These are phyloP conservation scores for Fusarium tricinctum DNA, from an alignment of 2,329 filamentous ascomycete species.

Conservation along the genomic window DNA sequence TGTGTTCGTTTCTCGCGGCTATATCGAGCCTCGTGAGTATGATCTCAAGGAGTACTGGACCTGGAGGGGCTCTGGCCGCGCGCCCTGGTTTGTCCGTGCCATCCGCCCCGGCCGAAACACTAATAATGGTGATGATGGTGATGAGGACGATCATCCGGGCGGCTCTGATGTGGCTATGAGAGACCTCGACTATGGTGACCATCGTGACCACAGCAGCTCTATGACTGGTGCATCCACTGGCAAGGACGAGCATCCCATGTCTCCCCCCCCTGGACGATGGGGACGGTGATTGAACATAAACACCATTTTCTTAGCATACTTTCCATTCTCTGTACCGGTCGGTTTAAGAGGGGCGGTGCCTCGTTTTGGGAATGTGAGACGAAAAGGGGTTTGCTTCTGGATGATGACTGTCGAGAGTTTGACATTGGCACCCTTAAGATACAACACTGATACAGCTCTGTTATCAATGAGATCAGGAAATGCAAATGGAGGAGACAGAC, in stretches of 20 bases:
- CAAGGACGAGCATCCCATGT: constrained; percentile 47
- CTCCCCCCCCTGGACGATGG: constrained; percentile 38
- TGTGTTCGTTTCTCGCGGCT: constrained; percentile 59
- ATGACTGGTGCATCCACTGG: constrained; percentile 35
- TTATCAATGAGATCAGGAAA: neutral
- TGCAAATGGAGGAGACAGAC: neutral
- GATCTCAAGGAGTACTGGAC: constrained; percentile 70
- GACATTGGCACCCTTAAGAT: neutral
- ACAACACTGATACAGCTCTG: neutral
- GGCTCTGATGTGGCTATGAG: constrained; percentile 30
- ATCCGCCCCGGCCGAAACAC: constrained; percentile 40
- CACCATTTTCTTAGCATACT: neutral
- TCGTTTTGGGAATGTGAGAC: constrained; percentile 35
- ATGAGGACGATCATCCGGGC: constrained; percentile 21
- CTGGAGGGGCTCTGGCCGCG: constrained; percentile 63
- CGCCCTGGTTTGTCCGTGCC: constrained; percentile 64
- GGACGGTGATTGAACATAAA: constrained; percentile 12
- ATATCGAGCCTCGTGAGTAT: constrained; percentile 64
- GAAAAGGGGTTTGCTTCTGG: constrained; percentile 21
- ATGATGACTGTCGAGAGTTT: constrained; percentile 3
- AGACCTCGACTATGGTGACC: constrained; percentile 20
- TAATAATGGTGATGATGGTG: neutral
- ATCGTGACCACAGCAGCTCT: constrained; percentile 36
- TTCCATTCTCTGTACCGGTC: constrained; percentile 29
- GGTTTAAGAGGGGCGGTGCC: constrained; percentile 9